Evolutionary conservation across 345 rosid species (phyloP).

Genomic region (Odontarrhena argentea): DNA sequence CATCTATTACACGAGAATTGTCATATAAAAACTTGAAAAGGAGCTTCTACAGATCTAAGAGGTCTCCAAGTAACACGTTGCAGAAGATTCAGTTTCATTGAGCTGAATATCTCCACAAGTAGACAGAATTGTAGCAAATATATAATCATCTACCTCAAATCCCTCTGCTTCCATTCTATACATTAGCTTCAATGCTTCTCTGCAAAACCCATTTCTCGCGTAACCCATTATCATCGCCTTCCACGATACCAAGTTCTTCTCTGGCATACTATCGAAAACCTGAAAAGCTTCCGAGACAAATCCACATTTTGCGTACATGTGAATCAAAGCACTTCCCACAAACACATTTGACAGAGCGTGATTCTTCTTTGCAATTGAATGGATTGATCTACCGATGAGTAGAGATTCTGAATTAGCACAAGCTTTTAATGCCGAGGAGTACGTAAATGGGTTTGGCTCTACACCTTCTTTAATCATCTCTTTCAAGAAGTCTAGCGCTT

Average conservation of each 20-base stretch:
- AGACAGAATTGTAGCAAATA: constrained; percentile 56
- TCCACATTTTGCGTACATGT: constrained; percentile 90
- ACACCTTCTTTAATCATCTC: constrained; percentile 90
- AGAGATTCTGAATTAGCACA: constrained; percentile 75
- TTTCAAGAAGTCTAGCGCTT: constrained; percentile 72
- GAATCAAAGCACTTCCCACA: constrained; percentile 82
- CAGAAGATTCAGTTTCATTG: constrained; percentile 45
- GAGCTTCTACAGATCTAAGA: constrained; percentile 38
- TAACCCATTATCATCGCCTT: constrained; percentile 82
- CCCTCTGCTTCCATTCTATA: constrained; percentile 82
- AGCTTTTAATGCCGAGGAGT: constrained; percentile 81
- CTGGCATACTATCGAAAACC: constrained; percentile 79
- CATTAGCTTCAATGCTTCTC: constrained; percentile 81
- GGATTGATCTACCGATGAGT: constrained; percentile 64
- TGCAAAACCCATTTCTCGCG: constrained; percentile 71
- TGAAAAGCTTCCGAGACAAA: constrained; percentile 66
- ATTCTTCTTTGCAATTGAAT: constrained; percentile 78
- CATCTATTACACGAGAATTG: neutral
- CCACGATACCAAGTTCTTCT: constrained; percentile 74
- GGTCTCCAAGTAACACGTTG: constrained; percentile 44
- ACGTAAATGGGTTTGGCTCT: constrained; percentile 77
- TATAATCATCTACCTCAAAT: constrained; percentile 70
- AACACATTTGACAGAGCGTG: constrained; percentile 61
- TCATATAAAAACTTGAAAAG: constrained; percentile 13
- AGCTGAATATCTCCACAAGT: constrained; percentile 69